These are phyloP conservation scores for Cordia subcordata DNA, from an alignment of 257 asterid genomes.

Conservation along the genomic window DNA sequence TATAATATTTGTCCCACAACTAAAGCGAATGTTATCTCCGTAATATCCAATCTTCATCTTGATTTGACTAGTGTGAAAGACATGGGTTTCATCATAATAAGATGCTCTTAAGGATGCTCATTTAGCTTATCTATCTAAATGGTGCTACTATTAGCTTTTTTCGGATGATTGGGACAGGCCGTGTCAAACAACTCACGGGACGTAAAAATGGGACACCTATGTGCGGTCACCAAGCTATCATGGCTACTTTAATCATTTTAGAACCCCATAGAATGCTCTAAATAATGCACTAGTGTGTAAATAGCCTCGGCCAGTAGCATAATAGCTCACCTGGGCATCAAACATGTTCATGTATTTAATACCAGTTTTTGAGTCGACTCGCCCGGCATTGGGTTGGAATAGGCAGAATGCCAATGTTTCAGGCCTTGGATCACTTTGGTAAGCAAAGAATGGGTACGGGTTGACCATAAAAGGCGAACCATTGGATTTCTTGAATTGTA, in stretches of 20 bases:
- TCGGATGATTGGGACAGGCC: neutral
- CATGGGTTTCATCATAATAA: too few relatives aligned
- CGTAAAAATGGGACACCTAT: constrained; percentile 1
- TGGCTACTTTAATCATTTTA: too few relatives aligned
- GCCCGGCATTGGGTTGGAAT: constrained; percentile 90
- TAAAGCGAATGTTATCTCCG: too few relatives aligned
- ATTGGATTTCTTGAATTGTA: constrained; percentile 54
- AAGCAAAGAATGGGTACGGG: constrained; percentile 93
- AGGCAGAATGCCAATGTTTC: constrained; percentile 86
- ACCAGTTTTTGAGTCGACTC: constrained; percentile 62
- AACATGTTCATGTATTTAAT: constrained; percentile 98
- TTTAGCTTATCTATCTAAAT: too few relatives aligned
- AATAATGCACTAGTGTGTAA: neutral
- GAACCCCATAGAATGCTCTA: too few relatives aligned
- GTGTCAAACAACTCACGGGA: neutral
- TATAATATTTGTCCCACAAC: too few relatives aligned
- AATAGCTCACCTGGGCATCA: constrained; percentile 79
- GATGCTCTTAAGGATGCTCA: too few relatives aligned
- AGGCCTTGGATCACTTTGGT: constrained; percentile 78
- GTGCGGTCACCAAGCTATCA: too few relatives aligned
- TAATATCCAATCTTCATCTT: too few relatives aligned
- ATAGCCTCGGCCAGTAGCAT: neutral
- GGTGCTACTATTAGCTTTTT: too few relatives aligned
- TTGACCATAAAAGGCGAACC: constrained; percentile 90
- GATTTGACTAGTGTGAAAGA: too few relatives aligned